Base-by-base conservation (phyloP, 225 moss, liverwort and hornwort genomes). In the Climacium dendroides region DNA sequence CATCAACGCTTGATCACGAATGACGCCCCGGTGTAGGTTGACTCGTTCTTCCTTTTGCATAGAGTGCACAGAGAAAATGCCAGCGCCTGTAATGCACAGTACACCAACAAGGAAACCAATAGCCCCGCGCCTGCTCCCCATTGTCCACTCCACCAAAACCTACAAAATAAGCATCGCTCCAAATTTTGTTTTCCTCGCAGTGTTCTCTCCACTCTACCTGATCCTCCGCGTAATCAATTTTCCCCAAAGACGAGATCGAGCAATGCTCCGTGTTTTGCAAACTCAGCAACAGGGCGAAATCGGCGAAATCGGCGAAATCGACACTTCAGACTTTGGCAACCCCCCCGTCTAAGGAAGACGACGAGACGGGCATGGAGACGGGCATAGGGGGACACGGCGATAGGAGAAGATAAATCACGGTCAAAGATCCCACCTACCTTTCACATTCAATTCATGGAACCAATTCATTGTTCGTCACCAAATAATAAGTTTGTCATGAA, bases 11-110 rank as follows among this genome's bases (percentile, higher is more conserved):
- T 94, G 88, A 90, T 99, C 99, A 28, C 99, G 95, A 75, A 97
- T 92, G 80, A 99, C 99, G 62, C 99, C 97, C 16, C 87, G 91
- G 69, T 93, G 99, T n/a, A 99, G 76, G 84, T 95, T 97, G 13
- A 88, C 87, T 24, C 96, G 96, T 94, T 99, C 99, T 80, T 93
- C 90, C 91, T 95, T 92, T 74, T 98, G 98, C 90, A 93, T 92
- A 18, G 92, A 95, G 85, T 99, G 99, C 54, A 99, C 95, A 37
- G 89, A 90, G 53, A 89, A 88, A 82, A 97, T 96, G 80, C 99
- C 97, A 48, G 87, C 88, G 43, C 91, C 94, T 7, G 99, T 97
- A 29, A 90, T 58, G 48, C 91, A 60, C 34, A 95, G 78, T 16
- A 97, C 96, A 47, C 90, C 91, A 53, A 93, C 95, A 64, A 99